Evolutionary conservation across 2,329 filamentous ascomycete species (phyloP).

Genomic region (Fusarium sp.): DNA sequence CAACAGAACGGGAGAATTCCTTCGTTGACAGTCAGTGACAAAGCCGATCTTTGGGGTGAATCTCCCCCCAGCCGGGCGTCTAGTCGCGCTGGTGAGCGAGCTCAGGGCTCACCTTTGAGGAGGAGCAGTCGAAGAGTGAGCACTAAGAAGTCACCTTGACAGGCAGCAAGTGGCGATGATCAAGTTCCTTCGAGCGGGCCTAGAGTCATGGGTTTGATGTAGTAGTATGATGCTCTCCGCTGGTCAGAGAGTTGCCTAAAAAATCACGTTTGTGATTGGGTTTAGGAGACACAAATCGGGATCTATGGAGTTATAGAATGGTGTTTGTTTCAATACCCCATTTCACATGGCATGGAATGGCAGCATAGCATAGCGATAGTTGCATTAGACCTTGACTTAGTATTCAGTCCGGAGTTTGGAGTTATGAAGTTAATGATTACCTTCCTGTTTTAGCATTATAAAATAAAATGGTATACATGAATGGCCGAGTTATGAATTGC

Average conservation of each 20-base stretch:
- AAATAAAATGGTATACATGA: neutral
- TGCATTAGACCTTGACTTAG: constrained; percentile 21
- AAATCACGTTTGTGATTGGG: constrained; percentile 18
- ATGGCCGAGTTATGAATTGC: neutral
- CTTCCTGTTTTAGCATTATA: constrained; percentile 15
- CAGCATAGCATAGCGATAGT: constrained; percentile 24
- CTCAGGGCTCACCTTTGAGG: constrained; percentile 22
- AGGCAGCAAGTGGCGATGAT: neutral
- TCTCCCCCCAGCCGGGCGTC: neutral
- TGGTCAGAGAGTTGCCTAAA: constrained; percentile 2
- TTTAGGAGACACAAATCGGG: neutral
- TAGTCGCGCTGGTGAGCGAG: neutral
- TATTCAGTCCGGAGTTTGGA: constrained; percentile 5
- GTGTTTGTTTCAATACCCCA: constrained; percentile 21
- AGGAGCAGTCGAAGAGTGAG: constrained; percentile 19
- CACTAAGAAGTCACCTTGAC: constrained; percentile 15
- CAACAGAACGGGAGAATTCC: neutral
- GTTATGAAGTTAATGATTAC: neutral
- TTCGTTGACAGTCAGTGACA: neutral
- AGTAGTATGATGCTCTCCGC: constrained; percentile 18
- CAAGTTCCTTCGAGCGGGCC: neutral
- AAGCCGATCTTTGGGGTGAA: too few species aligned
- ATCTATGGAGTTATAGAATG: neutral
- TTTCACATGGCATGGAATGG: neutral
- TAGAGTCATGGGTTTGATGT: neutral